phyloP scores from a whole-genome alignment of 2,329 filamentous ascomycete species.

The Didymella pinodella region DNA sequence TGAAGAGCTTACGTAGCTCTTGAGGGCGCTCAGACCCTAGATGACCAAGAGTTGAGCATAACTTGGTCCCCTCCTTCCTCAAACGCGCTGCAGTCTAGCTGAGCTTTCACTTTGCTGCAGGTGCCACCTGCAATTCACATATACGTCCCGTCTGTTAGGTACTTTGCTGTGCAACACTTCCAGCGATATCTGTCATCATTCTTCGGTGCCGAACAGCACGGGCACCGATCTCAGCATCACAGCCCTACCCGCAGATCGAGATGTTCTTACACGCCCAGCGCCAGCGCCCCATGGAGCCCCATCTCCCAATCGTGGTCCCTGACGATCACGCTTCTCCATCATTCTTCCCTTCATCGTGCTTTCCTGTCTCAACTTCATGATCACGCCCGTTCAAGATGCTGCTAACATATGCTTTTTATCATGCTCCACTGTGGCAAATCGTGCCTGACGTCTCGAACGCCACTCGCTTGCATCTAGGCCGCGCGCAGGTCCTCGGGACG shows the following conservation, averaged over 20 bases:
- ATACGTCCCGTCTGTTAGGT: background rate
- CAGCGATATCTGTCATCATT: background rate
- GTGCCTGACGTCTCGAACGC: conserved; percentile 12
- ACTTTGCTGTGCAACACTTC: background rate
- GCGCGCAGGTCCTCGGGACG: conserved; percentile 11
- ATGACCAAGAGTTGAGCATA: too few relatives aligned
- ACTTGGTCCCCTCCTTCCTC: too few relatives aligned
- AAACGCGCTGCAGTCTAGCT: too few relatives aligned
- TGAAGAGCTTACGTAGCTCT: too few relatives aligned
- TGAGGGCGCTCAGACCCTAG: too few relatives aligned
- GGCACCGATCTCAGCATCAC: conserved; percentile 9
- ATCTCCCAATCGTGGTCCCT: conserved; percentile 3
- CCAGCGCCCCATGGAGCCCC: conserved; percentile 18
- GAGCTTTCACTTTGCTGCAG: too few relatives aligned
- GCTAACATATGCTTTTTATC: background rate
- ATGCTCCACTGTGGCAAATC: conserved; percentile 20
- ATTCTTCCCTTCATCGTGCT: background rate
- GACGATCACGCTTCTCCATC: conserved; percentile 15
- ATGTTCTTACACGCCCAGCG: conserved; percentile 8
- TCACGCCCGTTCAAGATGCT: background rate
- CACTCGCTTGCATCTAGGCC: conserved; percentile 22
- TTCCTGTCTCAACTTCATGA: conserved; percentile 7
- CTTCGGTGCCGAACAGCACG: conserved; percentile 16
- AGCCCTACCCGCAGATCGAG: conserved; percentile 19
- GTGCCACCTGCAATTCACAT: background rate